Evolutionary conservation across 2,329 filamentous ascomycete species (phyloP), one percentile per base, ranked within the genome.

Genomic region (Verticillium tricorpus): DNA sequence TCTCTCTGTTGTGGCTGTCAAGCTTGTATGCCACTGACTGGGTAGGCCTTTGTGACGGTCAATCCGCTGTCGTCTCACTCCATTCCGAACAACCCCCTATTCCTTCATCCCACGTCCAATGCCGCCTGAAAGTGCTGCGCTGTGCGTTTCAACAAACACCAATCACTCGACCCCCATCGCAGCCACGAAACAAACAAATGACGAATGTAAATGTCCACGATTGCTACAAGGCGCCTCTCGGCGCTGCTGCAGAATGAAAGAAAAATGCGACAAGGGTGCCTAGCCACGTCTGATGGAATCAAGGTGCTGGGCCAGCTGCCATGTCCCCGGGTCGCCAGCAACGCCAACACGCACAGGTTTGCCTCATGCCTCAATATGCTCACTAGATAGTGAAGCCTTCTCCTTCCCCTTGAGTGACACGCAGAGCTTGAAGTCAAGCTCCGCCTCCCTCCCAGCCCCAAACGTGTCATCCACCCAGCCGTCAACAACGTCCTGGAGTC

Each of bases 371-470:
- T 11, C 34, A 35, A 14, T 14, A 35, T 35, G 5, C 34, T 35
- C 34, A 4, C 34, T 35, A 2, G 14, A 35, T 35, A 1, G 9
- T 35, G 9, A 14, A 14, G 34, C 40, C 39, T 32, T n/a, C n/a
- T 63, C 28, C 11, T 22, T 54, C 19, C 45, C 58, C 25, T 45
- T 34, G 2, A 61, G 31, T 15, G 59, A n/a, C 32, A 57, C 54
- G 22, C 50, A 56, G 34, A 72, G 56, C 22, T 68, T 64, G 15
- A 64, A 57, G 37, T 62, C 58, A 8, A 65, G 37, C 45, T 63
- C 60, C 12, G 64, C 37, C 55, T 61, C 58, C 52, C 57, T 17
- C 28, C 59, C 58, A 3, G 54, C 45, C 17, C 56, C 60, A 34
- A 60, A 55, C 25, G 56, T 34, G 25, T 55, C 17, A 22, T 25